phyloP scores from a whole-genome alignment of 768 basidiomycete species.

The Candolleomyces aberdarensis region DNA sequence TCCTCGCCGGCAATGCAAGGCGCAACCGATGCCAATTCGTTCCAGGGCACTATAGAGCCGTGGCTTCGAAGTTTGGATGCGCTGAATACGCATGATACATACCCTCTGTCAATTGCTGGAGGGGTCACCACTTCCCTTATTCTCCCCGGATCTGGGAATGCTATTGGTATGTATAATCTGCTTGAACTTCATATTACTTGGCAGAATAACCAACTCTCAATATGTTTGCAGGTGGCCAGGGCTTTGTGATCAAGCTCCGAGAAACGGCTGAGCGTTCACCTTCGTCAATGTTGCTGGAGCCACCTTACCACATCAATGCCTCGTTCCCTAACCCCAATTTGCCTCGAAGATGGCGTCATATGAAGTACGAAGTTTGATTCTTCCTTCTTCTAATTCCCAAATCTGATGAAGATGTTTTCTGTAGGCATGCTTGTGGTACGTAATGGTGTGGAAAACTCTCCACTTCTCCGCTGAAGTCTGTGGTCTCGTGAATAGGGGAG shows the following conservation, averaged over 20 bases:
- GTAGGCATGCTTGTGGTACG: slow-evolving; percentile 57
- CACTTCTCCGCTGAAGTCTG: neutral
- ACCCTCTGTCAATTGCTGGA: slow-evolving; percentile 66
- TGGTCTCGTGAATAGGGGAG: slow-evolving; percentile 36
- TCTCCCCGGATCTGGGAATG: slow-evolving; percentile 69
- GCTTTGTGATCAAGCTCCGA: slow-evolving; percentile 76
- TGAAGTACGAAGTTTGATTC: slow-evolving; percentile 49
- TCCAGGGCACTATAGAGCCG: slow-evolving; percentile 42
- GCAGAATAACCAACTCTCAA: neutral
- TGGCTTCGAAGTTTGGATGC: slow-evolving; percentile 78
- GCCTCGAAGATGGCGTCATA: slow-evolving; percentile 68
- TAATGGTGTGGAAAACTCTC: neutral
- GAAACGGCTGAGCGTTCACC: slow-evolving; percentile 68
- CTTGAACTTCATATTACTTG: neutral
- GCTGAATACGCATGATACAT: slow-evolving; percentile 77
- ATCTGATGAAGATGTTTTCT: neutral
- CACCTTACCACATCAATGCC: slow-evolving; percentile 59
- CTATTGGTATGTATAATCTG: slow-evolving; percentile 44
- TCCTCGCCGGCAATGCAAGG: slow-evolving; percentile 52
- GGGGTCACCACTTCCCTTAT: slow-evolving; percentile 78
- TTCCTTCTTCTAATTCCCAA: neutral
- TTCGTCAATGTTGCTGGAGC: slow-evolving; percentile 72
- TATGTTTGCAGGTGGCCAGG: slow-evolving; percentile 56
- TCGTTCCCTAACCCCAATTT: slow-evolving; percentile 41
- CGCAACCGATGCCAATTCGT: slow-evolving; percentile 53